Base-by-base conservation (phyloP, 2,329 filamentous ascomycete genomes). In the Raffaelea ambrosiae region DNA sequence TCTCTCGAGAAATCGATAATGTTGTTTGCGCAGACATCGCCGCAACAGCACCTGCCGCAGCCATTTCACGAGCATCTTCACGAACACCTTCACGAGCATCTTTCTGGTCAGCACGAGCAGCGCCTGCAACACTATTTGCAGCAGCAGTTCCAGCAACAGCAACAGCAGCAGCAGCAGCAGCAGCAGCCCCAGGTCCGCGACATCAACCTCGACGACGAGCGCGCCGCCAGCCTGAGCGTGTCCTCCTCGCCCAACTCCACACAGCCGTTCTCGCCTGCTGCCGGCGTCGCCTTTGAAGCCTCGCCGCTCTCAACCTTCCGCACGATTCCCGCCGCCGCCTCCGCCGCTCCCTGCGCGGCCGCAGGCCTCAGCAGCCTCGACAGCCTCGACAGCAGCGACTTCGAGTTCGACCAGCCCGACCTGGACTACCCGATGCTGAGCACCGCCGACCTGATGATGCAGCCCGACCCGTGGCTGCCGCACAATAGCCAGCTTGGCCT, bases 381-480 rank as follows among this genome's bases (percentile, higher is more conserved):
- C 13, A 21, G 8, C 20, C 21, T 40, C 26, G 61, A 61, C 14
- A 38, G 35, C 53, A 54, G 56, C 47, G 59, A 35, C 56, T 33
- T 23, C 39, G 43, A 44, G 22, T 29, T 29, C 26, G 26, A 29
- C 26, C 41, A 45, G 33, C 21, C 42, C 20, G 52, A 45, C 40
- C 40, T 38, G 31, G 49, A 45, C 49, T 39, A 43, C 8, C 47
- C 56, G 23, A 51, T 59, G 41, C 47, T 59, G 42, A 54, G 52
- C 54, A 48, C 46, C 43, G 18, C 46, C 48, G 55, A 57, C 49
- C 48, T 50, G 51, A 63, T 63, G 31, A 64, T 66, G 44, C 67
- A 69, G 55, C 59, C 68, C 22, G 70, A 73, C 48, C 45, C 63
- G 14, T 73, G 68, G 68, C 59, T 64, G 47, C 52, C 57, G 20